phyloP scores from a whole-genome alignment of 257 asterid genomes.

The Orobanche coerulescens region DNA sequence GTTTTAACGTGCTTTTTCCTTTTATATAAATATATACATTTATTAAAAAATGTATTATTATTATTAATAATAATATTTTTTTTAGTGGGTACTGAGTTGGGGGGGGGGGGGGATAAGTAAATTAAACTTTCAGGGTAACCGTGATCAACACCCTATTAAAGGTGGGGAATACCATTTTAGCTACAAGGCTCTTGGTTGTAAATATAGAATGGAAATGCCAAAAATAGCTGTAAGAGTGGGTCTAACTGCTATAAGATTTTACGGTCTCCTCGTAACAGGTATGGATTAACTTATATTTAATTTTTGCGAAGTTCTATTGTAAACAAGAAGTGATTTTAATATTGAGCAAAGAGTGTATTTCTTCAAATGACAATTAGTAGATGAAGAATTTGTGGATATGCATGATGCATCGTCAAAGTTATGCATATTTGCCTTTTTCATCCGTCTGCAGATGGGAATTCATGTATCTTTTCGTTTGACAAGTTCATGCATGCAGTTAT shows the following conservation, averaged over 20 bases:
- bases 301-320: conserved; percentile 11
- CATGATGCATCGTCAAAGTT: background rate
- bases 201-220: conserved; percentile 2
- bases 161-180: too few relatives aligned
- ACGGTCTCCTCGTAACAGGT: background rate
- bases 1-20: conserved; percentile 13
- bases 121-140: too few relatives aligned
- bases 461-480: background rate
- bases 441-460: background rate
- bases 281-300: too few relatives aligned
- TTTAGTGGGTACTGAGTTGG: too few relatives aligned
- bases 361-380: background rate
- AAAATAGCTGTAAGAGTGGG: conserved; percentile 2
- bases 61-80: too few relatives aligned
- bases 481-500: background rate
- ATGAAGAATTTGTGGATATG: background rate
- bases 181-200: too few relatives aligned
- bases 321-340: conserved; percentile 4
- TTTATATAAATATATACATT: conserved; percentile 8
- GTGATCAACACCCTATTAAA: too few relatives aligned
- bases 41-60: too few relatives aligned
- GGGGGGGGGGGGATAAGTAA: too few relatives aligned
- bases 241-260: conserved; percentile 1
- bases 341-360: background rate
- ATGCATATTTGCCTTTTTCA: background rate